Conservation (phyloP, 345 rosid species). For the Nephelium lappaceum region DNA sequence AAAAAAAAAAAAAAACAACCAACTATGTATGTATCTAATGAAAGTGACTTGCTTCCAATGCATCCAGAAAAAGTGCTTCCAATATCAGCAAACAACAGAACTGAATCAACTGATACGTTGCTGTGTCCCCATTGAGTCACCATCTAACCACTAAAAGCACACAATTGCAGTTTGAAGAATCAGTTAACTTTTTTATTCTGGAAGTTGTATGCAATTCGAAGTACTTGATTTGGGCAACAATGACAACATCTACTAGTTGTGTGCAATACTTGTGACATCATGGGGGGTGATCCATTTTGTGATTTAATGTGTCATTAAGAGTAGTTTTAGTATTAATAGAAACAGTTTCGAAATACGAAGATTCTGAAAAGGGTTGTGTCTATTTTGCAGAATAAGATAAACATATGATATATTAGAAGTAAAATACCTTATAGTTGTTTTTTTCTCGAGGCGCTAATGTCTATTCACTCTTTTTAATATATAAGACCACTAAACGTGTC, state of each 20-base stretch:
- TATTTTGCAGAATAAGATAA: too few relatives aligned
- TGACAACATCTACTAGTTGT: background rate
- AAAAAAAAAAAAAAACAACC: too few relatives aligned
- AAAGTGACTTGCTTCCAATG: conserved; percentile 9
- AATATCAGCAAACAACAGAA: background rate
- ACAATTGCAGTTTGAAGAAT: background rate
- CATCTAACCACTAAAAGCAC: background rate
- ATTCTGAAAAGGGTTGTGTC: too few relatives aligned
- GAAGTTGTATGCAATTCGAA: background rate
- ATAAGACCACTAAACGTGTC: too few relatives aligned
- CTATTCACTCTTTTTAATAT: too few relatives aligned
- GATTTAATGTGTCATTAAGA: background rate
- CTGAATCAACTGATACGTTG: conserved; percentile 2
- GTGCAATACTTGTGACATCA: background rate
- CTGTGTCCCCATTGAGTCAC: background rate
- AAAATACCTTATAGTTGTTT: too few relatives aligned
- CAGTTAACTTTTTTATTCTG: background rate
- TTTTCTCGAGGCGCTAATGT: too few relatives aligned
- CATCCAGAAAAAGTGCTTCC: background rate
- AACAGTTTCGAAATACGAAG: background rate
- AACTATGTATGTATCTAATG: background rate
- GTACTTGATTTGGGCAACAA: background rate
- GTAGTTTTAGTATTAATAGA: background rate
- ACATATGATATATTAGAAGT: too few relatives aligned
- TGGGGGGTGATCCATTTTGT: background rate